Percentiles rank a stretch among this genome's conserved stretches.
Conservation (phyloP, 805 yeast genomes). For the Hermanozyma aechmeae region DNA sequence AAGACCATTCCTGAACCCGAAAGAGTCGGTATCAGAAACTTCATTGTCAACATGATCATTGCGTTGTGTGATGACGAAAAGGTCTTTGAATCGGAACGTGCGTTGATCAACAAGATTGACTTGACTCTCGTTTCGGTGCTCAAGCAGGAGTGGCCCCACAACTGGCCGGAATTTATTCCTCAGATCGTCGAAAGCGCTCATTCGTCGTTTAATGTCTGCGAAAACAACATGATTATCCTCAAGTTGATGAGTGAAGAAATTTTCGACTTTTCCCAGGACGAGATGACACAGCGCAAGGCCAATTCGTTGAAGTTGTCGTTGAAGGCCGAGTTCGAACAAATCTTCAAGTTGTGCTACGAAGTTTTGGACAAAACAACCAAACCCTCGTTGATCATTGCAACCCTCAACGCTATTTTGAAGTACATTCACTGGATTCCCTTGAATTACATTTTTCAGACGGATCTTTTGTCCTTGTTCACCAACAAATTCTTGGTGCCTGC, state of each 20-base stretch:
- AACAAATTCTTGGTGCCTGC: conserved; percentile 68
- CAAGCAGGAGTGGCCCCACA: conserved; percentile 98
- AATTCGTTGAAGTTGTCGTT: conserved; percentile 71
- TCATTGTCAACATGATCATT: conserved; percentile 88
- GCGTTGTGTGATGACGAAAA: conserved; percentile 79
- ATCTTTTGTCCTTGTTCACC: conserved; percentile 61
- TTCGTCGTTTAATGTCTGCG: conserved; percentile 87
- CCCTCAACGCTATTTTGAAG: conserved; percentile 71
- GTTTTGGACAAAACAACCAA: conserved; percentile 85
- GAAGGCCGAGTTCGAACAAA: conserved; percentile 86
- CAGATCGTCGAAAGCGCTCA: conserved; percentile 82
- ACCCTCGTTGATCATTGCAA: conserved; percentile 74
- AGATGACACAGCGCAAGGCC: conserved; percentile 94
- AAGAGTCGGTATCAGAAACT: conserved; percentile 87
- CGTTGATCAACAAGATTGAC: conserved; percentile 88
- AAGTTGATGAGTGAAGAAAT: conserved; percentile 90
- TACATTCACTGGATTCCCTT: conserved; percentile 94
- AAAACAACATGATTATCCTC: conserved; percentile 91
- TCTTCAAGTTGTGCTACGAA: conserved; percentile 87
- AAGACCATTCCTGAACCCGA: conserved; percentile 83
- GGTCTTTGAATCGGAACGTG: conserved; percentile 60
- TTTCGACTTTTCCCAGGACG: conserved; percentile 91
- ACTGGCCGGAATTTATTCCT: conserved; percentile 96
- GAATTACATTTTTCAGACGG: conserved; percentile 83
- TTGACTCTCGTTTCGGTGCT: conserved; percentile 87